A percentile compares a stretch with the other conserved stretches of the same genome.
These are phyloP conservation scores for Floccularia luteovirens DNA, from an alignment of 768 basidiomycete species.

Conservation along the genomic window DNA sequence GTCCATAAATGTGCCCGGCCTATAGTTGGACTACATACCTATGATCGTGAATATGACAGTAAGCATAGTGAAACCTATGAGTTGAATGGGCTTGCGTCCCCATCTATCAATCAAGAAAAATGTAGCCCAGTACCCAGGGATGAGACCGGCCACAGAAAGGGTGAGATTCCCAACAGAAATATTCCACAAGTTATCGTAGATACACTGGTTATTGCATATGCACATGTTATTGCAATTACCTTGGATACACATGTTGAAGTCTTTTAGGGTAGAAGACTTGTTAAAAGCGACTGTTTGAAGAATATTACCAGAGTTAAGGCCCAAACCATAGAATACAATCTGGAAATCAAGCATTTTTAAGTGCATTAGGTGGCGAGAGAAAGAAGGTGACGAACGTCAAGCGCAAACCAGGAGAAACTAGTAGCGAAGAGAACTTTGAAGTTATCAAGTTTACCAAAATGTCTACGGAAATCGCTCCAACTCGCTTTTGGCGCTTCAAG, in stretches of 20 bases:
- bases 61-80: slow-evolving; percentile 67
- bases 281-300: slow-evolving; percentile 73
- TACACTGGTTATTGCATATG: slow-evolving; percentile 23
- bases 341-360: slow-evolving; percentile 19
- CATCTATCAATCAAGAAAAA: slow-evolving; percentile 65
- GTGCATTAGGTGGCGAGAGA: background rate
- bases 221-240: too few species aligned
- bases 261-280: slow-evolving; percentile 20
- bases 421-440: slow-evolving; percentile 72
- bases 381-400: slow-evolving; percentile 46
- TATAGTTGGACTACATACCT: slow-evolving; percentile 31
- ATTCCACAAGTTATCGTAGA: slow-evolving; percentile 56
- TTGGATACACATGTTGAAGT: too few species aligned
- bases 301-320: slow-evolving; percentile 76
- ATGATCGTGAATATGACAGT: slow-evolving; percentile 61
- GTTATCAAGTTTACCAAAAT: slow-evolving; percentile 75
- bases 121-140: slow-evolving; percentile 72
- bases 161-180: slow-evolving; percentile 71
- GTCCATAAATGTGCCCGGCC: too few species aligned
- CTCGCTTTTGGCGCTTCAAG: slow-evolving; percentile 63
- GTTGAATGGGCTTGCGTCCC: slow-evolving; percentile 78
- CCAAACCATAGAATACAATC: slow-evolving; percentile 87
- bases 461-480: slow-evolving; percentile 53
- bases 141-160: slow-evolving; percentile 67
- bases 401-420: slow-evolving; percentile 83